phyloP scores from a whole-genome alignment of 164 flowering plant species.

The Stephania cephalantha region DNA sequence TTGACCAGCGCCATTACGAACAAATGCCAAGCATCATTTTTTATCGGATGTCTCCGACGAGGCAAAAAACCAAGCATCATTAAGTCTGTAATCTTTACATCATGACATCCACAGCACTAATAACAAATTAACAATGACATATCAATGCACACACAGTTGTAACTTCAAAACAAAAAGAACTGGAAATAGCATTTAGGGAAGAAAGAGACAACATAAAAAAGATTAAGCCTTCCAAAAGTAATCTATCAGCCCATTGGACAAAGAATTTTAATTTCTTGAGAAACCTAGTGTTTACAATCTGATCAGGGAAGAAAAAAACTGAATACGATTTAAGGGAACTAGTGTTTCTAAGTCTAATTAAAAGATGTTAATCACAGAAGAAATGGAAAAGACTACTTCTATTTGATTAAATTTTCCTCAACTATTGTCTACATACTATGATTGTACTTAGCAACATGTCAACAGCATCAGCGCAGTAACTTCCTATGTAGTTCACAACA shows the following conservation, averaged over 20 bases:
- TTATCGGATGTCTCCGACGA: too few relatives aligned
- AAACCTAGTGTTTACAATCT: background rate
- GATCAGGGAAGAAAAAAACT: background rate
- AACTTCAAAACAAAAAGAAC: background rate
- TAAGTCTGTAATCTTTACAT: background rate
- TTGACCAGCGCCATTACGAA: background rate
- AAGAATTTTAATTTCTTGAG: background rate
- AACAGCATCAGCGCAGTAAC: background rate
- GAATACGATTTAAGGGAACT: background rate
- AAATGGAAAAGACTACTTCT: background rate
- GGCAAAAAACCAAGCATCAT: background rate
- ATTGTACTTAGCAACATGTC: background rate
- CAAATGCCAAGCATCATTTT: background rate
- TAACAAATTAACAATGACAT: background rate
- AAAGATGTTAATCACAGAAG: too few relatives aligned
- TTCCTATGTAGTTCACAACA: background rate
- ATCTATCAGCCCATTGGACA: background rate
- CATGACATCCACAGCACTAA: background rate
- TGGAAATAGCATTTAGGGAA: background rate
- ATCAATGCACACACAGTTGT: background rate
- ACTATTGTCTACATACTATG: background rate
- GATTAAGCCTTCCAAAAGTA: background rate
- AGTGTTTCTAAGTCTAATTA: background rate
- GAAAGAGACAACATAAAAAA: background rate
- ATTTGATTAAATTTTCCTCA: background rate